Percentiles rank a stretch among this genome's conserved stretches.
phyloP scores from a whole-genome alignment of 148 eudicot genomes.

The Euryodendron excelsum region DNA sequence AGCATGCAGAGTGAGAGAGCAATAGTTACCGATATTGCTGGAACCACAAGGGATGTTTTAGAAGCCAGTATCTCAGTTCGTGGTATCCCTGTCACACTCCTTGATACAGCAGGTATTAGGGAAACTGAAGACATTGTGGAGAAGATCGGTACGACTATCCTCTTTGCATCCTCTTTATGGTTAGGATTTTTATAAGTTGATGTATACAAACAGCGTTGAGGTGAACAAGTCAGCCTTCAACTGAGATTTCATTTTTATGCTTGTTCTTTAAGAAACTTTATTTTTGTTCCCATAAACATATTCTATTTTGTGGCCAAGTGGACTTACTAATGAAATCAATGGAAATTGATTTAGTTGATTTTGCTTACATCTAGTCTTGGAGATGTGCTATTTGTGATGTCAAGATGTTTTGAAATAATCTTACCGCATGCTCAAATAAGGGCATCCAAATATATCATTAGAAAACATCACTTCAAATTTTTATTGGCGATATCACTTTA shows the following conservation, averaged over 20 bases:
- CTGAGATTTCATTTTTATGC: not conserved
- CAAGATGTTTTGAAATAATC: not conserved
- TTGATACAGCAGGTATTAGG: constrained; percentile 97
- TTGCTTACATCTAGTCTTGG: not conserved
- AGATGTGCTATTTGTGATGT: constrained; percentile 2
- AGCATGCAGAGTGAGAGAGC: constrained; percentile 99
- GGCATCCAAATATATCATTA: not conserved
- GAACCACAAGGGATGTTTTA: constrained; percentile 91
- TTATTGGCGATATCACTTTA: not conserved
- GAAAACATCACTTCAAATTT: not conserved
- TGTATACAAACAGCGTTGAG: not conserved
- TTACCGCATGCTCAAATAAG: not conserved
- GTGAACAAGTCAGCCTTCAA: not conserved
- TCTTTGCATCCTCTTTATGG: not conserved
- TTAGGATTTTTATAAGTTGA: not conserved
- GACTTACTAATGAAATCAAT: not conserved
- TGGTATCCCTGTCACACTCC: constrained; percentile 89
- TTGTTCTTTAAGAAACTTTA: not conserved
- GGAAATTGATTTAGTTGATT: not conserved
- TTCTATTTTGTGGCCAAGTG: not conserved
- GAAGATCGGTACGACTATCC: constrained; percentile 66
- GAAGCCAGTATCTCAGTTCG: constrained; percentile 79
- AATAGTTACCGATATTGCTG: constrained; percentile 96
- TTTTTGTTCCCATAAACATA: not conserved
- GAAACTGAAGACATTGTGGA: constrained; percentile 89